Evolutionary conservation across 371 early-diverging fungal genomes (phyloP).

Genomic region (Apophysomyces variabilis): DNA sequence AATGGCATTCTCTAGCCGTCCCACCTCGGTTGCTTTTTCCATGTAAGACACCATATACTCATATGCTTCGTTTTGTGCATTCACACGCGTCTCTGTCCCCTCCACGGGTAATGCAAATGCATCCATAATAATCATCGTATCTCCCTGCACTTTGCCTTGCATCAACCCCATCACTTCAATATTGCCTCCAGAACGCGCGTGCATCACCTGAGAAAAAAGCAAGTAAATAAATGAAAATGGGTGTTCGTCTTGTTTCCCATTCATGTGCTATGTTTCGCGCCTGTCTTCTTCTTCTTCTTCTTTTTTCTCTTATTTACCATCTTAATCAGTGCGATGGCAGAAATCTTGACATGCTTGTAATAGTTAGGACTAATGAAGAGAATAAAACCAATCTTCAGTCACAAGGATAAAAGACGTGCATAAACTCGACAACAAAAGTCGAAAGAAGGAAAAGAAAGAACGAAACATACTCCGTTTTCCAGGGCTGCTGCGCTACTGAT

Average conservation of each 20-base stretch:
- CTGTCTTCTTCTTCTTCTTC: neutral
- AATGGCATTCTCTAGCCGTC: conserved; percentile 90
- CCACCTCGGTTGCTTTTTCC: conserved; percentile 86
- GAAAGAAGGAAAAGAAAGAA: neutral
- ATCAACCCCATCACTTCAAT: conserved; percentile 98
- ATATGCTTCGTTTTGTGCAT: conserved; percentile 91
- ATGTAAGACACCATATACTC: conserved; percentile 97
- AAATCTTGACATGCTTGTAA: conserved; percentile 91
- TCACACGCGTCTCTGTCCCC: conserved; percentile 99
- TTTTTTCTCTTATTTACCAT: conserved; percentile 69
- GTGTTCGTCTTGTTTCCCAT: too few relatives aligned
- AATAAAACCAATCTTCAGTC: too few relatives aligned
- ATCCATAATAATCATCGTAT: conserved; percentile 94
- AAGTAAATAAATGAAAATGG: too few relatives aligned
- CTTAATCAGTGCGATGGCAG: conserved; percentile 95
- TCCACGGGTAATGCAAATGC: conserved; percentile 97
- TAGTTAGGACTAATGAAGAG: conserved; percentile 73
- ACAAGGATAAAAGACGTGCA: too few relatives aligned
- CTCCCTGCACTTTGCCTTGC: conserved; percentile 92
- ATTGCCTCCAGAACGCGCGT: conserved; percentile 94
- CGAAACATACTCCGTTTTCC: conserved; percentile 78
- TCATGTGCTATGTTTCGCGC: too few relatives aligned
- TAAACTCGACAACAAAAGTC: neutral
- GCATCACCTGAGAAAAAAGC: conserved; percentile 69
- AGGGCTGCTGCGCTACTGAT: conserved; percentile 70